These are phyloP conservation scores for Auriscalpium orientale DNA, from an alignment of 768 basidiomycete species.

Conservation along the genomic window DNA sequence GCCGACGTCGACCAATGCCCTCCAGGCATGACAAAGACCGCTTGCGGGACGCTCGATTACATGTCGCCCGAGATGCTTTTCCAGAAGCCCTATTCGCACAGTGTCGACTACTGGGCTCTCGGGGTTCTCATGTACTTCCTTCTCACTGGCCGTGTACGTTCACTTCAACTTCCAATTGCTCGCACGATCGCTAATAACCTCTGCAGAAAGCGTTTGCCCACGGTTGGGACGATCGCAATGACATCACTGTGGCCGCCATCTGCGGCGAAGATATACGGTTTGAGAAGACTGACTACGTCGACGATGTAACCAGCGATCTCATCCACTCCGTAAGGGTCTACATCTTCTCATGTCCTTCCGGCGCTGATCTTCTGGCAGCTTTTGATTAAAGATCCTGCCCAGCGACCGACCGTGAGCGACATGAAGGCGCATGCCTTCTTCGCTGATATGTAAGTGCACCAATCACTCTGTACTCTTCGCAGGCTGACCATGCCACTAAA, in stretches of 20 bases:
- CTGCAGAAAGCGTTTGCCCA: not conserved
- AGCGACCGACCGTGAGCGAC: not conserved
- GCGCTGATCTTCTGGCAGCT: not conserved
- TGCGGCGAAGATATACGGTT: not conserved
- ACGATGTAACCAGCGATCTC: not conserved
- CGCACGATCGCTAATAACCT: not conserved
- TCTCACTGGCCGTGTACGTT: constrained; percentile 16
- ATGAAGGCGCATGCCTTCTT: not conserved
- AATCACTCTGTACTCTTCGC: not conserved
- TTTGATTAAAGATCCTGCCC: not conserved
- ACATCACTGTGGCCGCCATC: not conserved
- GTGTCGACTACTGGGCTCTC: constrained; percentile 38
- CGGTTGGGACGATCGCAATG: not conserved
- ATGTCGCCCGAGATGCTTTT: constrained; percentile 40
- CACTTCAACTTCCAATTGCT: not conserved
- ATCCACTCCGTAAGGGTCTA: not conserved
- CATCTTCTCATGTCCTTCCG: not conserved
- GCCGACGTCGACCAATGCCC: not conserved
- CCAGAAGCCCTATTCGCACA: constrained; percentile 35
- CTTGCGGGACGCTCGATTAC: constrained; percentile 37
- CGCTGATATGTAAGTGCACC: not conserved
- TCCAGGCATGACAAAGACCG: not conserved
- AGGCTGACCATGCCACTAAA: not conserved
- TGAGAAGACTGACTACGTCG: not conserved
- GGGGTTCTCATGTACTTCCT: constrained; percentile 31